Evolutionary conservation across 1,284 basidiomycete species (phyloP), one percentile per base, ranked within the genome.

Genomic region (Puccinia coronata): DNA sequence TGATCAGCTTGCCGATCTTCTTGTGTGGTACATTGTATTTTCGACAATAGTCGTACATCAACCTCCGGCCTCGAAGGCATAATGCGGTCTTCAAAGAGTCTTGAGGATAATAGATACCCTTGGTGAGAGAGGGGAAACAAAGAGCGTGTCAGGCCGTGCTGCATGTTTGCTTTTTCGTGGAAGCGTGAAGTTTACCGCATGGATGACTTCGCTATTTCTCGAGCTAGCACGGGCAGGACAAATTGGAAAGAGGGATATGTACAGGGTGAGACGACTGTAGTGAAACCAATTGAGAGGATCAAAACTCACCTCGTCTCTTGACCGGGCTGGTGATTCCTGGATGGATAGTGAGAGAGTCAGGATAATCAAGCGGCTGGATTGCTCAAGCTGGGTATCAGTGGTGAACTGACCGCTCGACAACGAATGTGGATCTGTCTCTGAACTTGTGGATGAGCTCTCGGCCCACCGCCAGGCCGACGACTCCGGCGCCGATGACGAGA

Each of bases 191-290:
- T 55, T 49, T 18, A 76, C 93, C 82, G 94, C 93, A 87, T 98
- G 96, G 61, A 98, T 92, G 20, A 99, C 96, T 85, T 98, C 96
- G 0, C 94, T 96, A 86, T 98, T 98, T 28, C 96, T 91, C 53
- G 95, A 95, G 85, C 93, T 95, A 82, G 31, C 39, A 34, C 28
- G 14, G 39, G 12, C 5, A 75, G 39, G n/a, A 31, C 43, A 25
- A 14, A 71, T 67, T 41, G n/a, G n/a, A n/a, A n/a, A n/a, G n/a
- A 25, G 12, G 31, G n/a, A 71, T 31, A 71, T 12, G 47, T 57
- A 57, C 8, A 34, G 51, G 34, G 28, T 16, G 20, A 36, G 28
- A 31, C 25, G 11, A 34, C n/a, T n/a, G n/a, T n/a, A n/a, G n/a
- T n/a, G n/a, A 51, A 59, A 25, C 28, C 23, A 63, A 36, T 53